A percentile compares a stretch with the other conserved stretches of the same genome.
Conservation (phyloP, 108 stramenopile species). For the Cyclotella sp. region DNA sequence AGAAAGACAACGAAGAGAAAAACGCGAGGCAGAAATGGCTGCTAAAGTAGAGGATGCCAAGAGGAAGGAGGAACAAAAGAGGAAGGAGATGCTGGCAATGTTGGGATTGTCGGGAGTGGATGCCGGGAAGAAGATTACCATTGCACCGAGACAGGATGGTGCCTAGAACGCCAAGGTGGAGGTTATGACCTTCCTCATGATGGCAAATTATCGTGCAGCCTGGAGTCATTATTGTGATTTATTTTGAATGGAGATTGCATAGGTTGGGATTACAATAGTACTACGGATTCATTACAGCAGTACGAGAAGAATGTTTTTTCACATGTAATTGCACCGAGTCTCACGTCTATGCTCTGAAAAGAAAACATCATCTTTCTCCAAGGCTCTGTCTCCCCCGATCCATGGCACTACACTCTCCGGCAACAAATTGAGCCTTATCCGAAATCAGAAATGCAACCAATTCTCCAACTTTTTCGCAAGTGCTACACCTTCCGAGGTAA, state of each 20-base stretch:
- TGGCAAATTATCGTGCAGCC: too few relatives aligned
- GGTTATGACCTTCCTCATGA: too few relatives aligned
- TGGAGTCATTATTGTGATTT: too few relatives aligned
- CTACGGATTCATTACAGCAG: too few relatives aligned
- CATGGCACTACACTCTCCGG: slow-evolving; percentile 71
- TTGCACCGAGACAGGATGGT: slow-evolving; percentile 51
- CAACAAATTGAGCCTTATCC: slow-evolving; percentile 60
- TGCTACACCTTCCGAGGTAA: slow-evolving; percentile 56
- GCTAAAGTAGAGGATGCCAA: slow-evolving; percentile 58
- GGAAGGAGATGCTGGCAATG: slow-evolving; percentile 70
- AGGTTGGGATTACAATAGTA: too few relatives aligned
- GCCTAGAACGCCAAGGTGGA: background rate
- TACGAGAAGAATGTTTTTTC: too few relatives aligned
- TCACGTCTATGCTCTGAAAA: too few relatives aligned
- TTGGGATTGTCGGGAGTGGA: slow-evolving; percentile 67
- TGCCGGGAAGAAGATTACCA: slow-evolving; percentile 74
- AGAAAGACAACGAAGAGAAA: slow-evolving; percentile 43
- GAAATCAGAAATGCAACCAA: slow-evolving; percentile 67
- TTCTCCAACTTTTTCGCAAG: slow-evolving; percentile 63
- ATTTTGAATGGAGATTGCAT: too few relatives aligned
- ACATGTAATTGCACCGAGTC: too few relatives aligned
- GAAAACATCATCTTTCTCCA: slow-evolving; percentile 49
- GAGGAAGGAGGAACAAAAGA: slow-evolving; percentile 67
- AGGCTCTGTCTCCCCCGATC: slow-evolving; percentile 69
- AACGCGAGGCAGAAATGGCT: slow-evolving; percentile 43